These are phyloP conservation scores for Paradendryphiella salina DNA, from an alignment of 2,329 filamentous ascomycete species.

Conservation along the genomic window DNA sequence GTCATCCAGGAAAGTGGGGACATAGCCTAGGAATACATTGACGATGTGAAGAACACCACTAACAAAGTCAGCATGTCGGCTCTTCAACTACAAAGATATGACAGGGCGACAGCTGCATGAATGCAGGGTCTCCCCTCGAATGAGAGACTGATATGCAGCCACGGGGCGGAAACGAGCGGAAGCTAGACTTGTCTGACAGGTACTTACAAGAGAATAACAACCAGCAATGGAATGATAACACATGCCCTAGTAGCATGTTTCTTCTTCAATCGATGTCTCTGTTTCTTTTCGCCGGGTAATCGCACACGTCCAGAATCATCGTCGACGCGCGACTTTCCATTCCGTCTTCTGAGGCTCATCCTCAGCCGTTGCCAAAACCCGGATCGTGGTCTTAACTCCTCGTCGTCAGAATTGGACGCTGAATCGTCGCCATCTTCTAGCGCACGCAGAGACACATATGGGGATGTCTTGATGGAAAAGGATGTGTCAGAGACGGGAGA, in stretches of 20 bases:
- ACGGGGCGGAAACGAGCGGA: constrained; percentile 16
- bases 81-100: not conserved
- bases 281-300: constrained; percentile 29
- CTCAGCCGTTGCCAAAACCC: constrained; percentile 36
- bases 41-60: constrained; percentile 51
- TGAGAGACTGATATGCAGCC: constrained; percentile 7
- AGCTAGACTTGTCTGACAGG: constrained; percentile 11
- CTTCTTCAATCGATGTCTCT: constrained; percentile 25
- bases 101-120: not conserved
- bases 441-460: constrained; percentile 22
- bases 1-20: constrained; percentile 46
- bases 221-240: constrained; percentile 24
- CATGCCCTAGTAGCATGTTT: constrained; percentile 23
- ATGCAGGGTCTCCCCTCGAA: constrained; percentile 1
- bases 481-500: constrained; percentile 21
- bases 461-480: constrained; percentile 12
- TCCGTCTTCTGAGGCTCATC: constrained; percentile 35
- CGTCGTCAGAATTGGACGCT: constrained; percentile 21
- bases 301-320: constrained; percentile 17
- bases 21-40: constrained; percentile 45
- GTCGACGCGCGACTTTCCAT: constrained; percentile 17
- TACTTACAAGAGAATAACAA: constrained; percentile 43
- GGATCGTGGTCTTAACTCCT: constrained; percentile 13
- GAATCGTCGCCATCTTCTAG: constrained; percentile 35
- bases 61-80: constrained; percentile 17